Evolutionary conservation across 2,329 filamentous ascomycete species (phyloP).

Genomic region (Ploettnerulaceae sp.): DNA sequence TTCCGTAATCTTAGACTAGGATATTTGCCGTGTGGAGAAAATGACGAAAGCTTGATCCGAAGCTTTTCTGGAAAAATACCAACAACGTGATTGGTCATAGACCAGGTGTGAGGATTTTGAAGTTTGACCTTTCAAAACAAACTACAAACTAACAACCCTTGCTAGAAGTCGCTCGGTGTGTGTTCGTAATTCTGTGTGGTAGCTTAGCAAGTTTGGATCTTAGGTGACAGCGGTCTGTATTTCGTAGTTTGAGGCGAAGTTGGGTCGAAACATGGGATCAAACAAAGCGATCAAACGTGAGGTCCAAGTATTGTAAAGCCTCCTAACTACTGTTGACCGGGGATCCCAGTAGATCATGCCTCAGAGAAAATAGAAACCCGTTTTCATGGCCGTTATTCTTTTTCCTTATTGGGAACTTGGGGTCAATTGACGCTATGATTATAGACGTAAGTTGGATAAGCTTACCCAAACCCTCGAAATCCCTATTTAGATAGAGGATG

Average conservation of each 20-base stretch:
- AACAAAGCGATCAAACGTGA: slow-evolving; percentile 5
- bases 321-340: background rate
- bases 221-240: background rate
- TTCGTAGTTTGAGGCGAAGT: background rate
- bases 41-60: background rate
- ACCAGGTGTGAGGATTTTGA: background rate
- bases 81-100: background rate
- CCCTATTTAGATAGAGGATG: too few species aligned
- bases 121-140: background rate
- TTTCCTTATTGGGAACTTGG: too few species aligned
- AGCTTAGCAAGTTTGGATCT: too few species aligned
- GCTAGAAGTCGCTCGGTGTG: too few species aligned
- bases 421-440: too few species aligned
- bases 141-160: too few species aligned
- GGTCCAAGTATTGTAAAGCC: background rate
- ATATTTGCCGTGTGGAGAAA: background rate
- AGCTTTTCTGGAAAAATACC: too few species aligned
- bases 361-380: background rate
- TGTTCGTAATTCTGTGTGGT: too few species aligned
- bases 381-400: too few species aligned
- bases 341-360: background rate
- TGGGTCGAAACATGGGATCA: slow-evolving; percentile 4
- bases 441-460: too few species aligned
- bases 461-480: too few species aligned
- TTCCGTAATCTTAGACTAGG: background rate